phyloP scores from a whole-genome alignment of 768 basidiomycete species.

The Chiua virens region DNA sequence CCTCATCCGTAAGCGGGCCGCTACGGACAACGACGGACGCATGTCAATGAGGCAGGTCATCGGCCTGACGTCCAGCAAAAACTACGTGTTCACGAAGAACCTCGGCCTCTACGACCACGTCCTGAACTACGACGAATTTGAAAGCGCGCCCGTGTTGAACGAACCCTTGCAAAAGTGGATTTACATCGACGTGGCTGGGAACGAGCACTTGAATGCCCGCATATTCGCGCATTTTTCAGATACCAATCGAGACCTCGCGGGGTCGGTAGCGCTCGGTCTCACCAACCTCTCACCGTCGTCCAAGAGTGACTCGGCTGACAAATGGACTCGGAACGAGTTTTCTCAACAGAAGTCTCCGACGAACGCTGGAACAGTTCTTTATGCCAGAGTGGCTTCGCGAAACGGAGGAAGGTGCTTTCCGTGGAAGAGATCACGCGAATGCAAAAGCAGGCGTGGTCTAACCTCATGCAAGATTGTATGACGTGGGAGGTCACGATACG shows the following conservation, averaged over 20 bases:
- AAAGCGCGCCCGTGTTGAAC: slow-evolving; percentile 31
- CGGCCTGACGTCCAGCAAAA: slow-evolving; percentile 61
- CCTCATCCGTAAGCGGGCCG: slow-evolving; percentile 46
- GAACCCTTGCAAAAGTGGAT: slow-evolving; percentile 43
- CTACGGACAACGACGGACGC: neutral
- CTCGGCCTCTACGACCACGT: slow-evolving; percentile 60
- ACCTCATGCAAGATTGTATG: slow-evolving; percentile 53
- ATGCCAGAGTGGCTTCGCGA: slow-evolving; percentile 68
- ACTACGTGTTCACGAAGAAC: slow-evolving; percentile 51
- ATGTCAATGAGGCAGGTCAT: slow-evolving; percentile 45
- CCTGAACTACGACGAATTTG: slow-evolving; percentile 51
- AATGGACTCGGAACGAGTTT: slow-evolving; percentile 43
- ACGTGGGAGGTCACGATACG: slow-evolving; percentile 54
- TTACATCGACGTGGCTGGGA: slow-evolving; percentile 67
- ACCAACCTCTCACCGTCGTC: slow-evolving; percentile 55
- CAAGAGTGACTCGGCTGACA: slow-evolving; percentile 26
- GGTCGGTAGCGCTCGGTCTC: slow-evolving; percentile 51
- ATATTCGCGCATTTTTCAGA: slow-evolving; percentile 41
- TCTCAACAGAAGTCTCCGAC: slow-evolving; percentile 3
- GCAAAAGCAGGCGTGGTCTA: slow-evolving; percentile 60
- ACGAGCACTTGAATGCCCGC: slow-evolving; percentile 45
- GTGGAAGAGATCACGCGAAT: slow-evolving; percentile 45
- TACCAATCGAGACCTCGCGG: slow-evolving; percentile 31
- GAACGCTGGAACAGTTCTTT: slow-evolving; percentile 56
- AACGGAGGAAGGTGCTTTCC: slow-evolving; percentile 50